These are phyloP conservation scores for Stephania cephalantha DNA, from an alignment of 164 flowering plant genomes.

Conservation along the genomic window DNA sequence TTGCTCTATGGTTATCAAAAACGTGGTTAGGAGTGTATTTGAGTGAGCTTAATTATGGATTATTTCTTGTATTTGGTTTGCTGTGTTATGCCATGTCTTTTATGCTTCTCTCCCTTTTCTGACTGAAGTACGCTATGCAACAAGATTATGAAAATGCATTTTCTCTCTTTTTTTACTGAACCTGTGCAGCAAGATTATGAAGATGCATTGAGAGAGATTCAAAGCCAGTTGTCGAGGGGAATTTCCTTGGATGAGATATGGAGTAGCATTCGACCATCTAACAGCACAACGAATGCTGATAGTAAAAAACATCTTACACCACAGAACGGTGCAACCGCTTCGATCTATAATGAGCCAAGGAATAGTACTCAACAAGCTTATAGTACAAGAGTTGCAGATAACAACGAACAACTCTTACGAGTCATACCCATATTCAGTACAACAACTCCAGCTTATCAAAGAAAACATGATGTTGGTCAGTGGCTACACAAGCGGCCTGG, in stretches of 20 bases:
- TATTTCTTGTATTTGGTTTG: background rate
- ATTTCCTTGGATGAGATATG: conserved; percentile 25
- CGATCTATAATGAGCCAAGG: too few species aligned
- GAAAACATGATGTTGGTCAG: conserved; percentile 27
- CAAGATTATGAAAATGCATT: too few species aligned
- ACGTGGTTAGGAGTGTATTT: background rate
- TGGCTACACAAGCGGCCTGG: conserved; percentile 27
- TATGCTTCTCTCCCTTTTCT: background rate
- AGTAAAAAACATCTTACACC: conserved; percentile 11
- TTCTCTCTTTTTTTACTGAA: background rate
- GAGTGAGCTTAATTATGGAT: background rate
- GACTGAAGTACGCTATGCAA: too few species aligned
- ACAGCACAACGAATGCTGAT: conserved; percentile 6
- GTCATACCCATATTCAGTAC: background rate
- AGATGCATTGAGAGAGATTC: conserved; percentile 34
- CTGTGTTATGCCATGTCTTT: background rate
- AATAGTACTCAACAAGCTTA: too few species aligned
- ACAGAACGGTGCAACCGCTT: too few species aligned
- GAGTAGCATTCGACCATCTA: conserved; percentile 12
- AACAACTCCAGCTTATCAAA: conserved; percentile 10
- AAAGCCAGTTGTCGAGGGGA: conserved; percentile 29
- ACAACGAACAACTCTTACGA: too few species aligned
- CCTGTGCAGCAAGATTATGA: conserved; percentile 33
- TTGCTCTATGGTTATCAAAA: background rate
- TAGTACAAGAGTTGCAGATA: too few species aligned